phyloP scores from a whole-genome alignment of 495 filamentous ascomycete species.

The Aspergillus funiculosus region DNA sequence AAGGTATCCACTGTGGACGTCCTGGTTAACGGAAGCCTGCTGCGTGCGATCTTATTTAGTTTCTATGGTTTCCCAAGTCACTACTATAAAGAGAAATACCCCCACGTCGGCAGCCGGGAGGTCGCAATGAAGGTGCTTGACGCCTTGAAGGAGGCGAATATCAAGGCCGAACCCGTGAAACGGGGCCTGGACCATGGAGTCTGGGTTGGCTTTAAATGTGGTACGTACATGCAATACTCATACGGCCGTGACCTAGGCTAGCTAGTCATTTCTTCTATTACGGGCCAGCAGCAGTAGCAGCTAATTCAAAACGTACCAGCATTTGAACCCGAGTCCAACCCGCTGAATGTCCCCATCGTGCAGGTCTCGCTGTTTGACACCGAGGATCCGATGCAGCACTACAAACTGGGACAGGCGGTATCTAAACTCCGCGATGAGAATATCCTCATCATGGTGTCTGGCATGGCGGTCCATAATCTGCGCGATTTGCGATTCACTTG shows the following conservation, averaged over 20 bases:
- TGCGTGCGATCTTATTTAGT: conserved; percentile 26
- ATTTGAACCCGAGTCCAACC: conserved; percentile 68
- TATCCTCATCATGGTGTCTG: conserved; percentile 67
- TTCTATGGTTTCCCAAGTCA: conserved; percentile 74
- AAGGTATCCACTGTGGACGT: neutral
- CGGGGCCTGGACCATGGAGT: conserved; percentile 80
- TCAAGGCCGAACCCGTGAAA: conserved; percentile 57
- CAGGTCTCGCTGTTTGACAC: conserved; percentile 70
- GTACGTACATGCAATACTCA: conserved; percentile 24
- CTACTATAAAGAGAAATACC: conserved; percentile 59
- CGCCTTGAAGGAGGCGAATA: conserved; percentile 52
- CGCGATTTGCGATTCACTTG: conserved; percentile 52
- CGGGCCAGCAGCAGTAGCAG: too few species aligned
- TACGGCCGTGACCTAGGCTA: too few species aligned
- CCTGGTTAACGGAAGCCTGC: conserved; percentile 10
- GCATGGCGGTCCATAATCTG: conserved; percentile 87
- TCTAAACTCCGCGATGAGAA: conserved; percentile 62
- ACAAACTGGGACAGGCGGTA: conserved; percentile 64
- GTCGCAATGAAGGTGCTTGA: conserved; percentile 63
- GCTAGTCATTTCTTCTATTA: too few species aligned
- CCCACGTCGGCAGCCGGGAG: conserved; percentile 59
- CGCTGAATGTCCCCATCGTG: conserved; percentile 69
- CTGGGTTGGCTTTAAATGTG: conserved; percentile 64
- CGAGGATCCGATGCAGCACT: conserved; percentile 66
- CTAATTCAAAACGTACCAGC: too few species aligned